Evolutionary conservation across 2,329 filamentous ascomycete species (phyloP).

Genomic region (Aureobasidium musti): DNA sequence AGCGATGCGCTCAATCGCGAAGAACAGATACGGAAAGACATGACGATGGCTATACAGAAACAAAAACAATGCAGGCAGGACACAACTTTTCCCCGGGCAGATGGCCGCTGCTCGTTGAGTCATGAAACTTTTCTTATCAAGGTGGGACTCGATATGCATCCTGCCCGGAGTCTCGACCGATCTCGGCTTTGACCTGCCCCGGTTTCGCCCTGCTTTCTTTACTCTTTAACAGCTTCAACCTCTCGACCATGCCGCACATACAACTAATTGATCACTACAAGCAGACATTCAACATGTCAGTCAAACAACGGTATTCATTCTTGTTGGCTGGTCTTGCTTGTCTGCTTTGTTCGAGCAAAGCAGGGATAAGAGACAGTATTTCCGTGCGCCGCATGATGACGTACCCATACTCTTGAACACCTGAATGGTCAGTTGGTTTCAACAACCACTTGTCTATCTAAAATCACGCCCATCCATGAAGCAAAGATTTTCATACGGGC

Average conservation of each 20-base stretch:
- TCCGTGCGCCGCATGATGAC: neutral
- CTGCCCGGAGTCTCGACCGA: neutral
- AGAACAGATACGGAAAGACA: constrained; percentile 35
- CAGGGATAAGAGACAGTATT: neutral
- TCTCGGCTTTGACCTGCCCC: neutral
- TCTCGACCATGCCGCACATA: neutral
- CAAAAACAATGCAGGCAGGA: neutral
- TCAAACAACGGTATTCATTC: neutral
- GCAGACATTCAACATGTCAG: neutral
- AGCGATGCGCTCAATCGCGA: constrained; percentile 35
- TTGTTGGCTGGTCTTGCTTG: neutral
- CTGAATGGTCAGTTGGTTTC: neutral
- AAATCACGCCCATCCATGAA: neutral
- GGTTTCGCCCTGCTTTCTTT: neutral
- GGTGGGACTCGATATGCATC: constrained; percentile 7
- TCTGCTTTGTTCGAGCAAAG: neutral
- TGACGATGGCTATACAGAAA: constrained; percentile 19
- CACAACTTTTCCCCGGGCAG: neutral
- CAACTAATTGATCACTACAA: neutral
- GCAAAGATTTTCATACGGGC: neutral
- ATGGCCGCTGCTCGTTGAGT: constrained; percentile 11
- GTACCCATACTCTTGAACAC: neutral
- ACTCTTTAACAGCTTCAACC: neutral
- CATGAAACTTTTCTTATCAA: constrained; percentile 27
- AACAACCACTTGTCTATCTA: neutral